Evolutionary conservation across 306 rosid genomes (phyloP).

Genomic region (Quercus aquifolioides): DNA sequence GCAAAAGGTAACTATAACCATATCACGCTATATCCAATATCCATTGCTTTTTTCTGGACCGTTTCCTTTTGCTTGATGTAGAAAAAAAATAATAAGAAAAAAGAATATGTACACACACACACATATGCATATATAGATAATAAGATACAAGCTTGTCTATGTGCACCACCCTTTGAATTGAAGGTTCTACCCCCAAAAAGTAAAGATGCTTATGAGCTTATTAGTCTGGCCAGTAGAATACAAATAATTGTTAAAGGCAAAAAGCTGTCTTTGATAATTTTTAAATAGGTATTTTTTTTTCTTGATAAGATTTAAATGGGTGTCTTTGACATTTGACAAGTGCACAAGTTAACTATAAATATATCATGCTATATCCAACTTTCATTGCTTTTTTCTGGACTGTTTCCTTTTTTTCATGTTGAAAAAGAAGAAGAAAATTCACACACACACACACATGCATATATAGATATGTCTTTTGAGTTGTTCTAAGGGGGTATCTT

Average conservation of each 20-base stretch:
- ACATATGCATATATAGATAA: background rate
- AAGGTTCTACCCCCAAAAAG: background rate
- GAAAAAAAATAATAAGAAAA: background rate
- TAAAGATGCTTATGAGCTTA: background rate
- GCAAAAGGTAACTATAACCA: background rate
- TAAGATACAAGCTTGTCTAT: background rate
- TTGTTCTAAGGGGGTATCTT: background rate
- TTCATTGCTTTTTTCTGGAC: background rate
- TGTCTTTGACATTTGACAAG: background rate
- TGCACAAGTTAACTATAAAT: background rate
- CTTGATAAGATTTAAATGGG: background rate
- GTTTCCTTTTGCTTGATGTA: background rate
- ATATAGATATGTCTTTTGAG: background rate
- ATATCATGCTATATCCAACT: background rate
- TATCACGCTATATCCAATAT: background rate
- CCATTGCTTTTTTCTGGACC: background rate
- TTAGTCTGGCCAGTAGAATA: background rate
- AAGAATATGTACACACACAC: background rate
- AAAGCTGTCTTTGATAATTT: background rate
- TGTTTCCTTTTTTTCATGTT: background rate
- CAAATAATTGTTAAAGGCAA: background rate
- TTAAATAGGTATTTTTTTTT: background rate
- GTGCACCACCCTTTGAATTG: background rate
- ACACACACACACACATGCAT: background rate
- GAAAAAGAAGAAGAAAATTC: background rate